A percentile compares a stretch with the other conserved stretches of the same genome.
phyloP scores from a whole-genome alignment of 148 eudicot genomes.

The Pharnaceum exiguum region DNA sequence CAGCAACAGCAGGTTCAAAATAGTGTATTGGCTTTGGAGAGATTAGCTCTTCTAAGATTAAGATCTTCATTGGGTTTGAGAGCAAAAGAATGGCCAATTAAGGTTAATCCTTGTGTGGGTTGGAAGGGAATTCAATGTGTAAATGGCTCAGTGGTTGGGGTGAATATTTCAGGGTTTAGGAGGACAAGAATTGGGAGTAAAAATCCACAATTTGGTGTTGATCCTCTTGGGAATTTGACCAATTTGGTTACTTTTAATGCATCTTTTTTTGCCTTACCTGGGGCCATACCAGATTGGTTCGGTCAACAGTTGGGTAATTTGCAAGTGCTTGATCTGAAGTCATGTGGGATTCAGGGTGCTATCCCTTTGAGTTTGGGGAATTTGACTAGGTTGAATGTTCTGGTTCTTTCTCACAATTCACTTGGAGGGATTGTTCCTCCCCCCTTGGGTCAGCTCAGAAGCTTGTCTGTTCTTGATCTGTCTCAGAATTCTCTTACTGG shows the following conservation, averaged over 20 bases:
- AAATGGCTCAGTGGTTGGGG: conserved; percentile 67
- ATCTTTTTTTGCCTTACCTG: conserved; percentile 59
- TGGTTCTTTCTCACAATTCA: conserved; percentile 49
- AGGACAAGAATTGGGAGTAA: conserved; percentile 63
- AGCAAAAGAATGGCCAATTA: conserved; percentile 78
- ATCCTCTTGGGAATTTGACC: conserved; percentile 65
- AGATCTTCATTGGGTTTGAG: conserved; percentile 82
- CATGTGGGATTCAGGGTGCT: conserved; percentile 51
- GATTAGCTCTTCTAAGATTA: conserved; percentile 53
- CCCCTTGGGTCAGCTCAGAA: conserved; percentile 49
- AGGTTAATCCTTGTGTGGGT: conserved; percentile 56
- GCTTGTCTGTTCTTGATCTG: conserved; percentile 68
- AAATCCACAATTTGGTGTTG: conserved; percentile 83
- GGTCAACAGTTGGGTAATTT: conserved; percentile 42
- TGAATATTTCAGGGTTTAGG: conserved; percentile 81
- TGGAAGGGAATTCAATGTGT: conserved; percentile 71
- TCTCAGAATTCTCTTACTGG: conserved; percentile 60
- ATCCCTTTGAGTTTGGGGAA: conserved; percentile 66
- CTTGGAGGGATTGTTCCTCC: conserved; percentile 60
- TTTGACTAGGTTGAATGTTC: conserved; percentile 36
- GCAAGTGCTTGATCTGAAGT: conserved; percentile 61
- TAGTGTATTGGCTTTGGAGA: conserved; percentile 23
- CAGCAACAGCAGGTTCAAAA: conserved; percentile 15
- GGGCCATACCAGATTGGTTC: conserved; percentile 77
- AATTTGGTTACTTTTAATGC: conserved; percentile 65